Evolutionary conservation across 768 basidiomycete genomes (phyloP).

Genomic region (Lactifluus hygrophoroides): DNA sequence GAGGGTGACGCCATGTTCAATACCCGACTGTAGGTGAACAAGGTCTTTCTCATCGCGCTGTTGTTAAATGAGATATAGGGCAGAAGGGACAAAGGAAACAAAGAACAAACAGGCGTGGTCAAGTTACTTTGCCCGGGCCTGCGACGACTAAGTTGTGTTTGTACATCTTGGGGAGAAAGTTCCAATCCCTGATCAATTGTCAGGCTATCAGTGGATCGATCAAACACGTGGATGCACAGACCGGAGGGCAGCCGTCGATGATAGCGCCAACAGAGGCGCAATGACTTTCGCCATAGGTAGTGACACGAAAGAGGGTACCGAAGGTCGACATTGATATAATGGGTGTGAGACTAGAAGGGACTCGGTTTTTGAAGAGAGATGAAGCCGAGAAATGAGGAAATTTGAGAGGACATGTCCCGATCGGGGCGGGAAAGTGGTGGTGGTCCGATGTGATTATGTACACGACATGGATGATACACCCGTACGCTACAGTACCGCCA

Average conservation of each 20-base stretch:
- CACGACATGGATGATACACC: no score
- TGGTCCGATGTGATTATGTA: slow-evolving; percentile 11
- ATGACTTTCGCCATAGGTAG: slow-evolving; percentile 97
- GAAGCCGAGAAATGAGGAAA: slow-evolving; percentile 9
- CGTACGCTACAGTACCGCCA: no score
- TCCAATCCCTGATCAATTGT: slow-evolving; percentile 57
- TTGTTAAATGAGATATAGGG: neutral
- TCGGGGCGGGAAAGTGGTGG: neutral
- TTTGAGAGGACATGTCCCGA: slow-evolving; percentile 1
- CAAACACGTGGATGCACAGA: slow-evolving; percentile 31
- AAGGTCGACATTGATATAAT: slow-evolving; percentile 76
- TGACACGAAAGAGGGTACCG: slow-evolving; percentile 85
- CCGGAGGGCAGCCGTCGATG: slow-evolving; percentile 95
- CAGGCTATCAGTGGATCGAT: neutral
- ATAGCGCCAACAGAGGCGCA: slow-evolving; percentile 96
- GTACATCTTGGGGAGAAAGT: slow-evolving; percentile 76
- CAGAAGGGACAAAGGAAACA: neutral
- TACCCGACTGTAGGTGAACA: slow-evolving; percentile 88
- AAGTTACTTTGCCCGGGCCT: slow-evolving; percentile 94
- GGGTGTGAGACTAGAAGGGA: neutral
- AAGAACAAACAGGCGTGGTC: slow-evolving; percentile 79
- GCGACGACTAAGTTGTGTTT: slow-evolving; percentile 82
- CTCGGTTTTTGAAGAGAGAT: neutral
- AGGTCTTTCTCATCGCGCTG: slow-evolving; percentile 94
- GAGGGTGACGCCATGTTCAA: slow-evolving; percentile 89